phyloP scores from a whole-genome alignment of 306 rosid genomes.

The Cucumis cinereus region DNA sequence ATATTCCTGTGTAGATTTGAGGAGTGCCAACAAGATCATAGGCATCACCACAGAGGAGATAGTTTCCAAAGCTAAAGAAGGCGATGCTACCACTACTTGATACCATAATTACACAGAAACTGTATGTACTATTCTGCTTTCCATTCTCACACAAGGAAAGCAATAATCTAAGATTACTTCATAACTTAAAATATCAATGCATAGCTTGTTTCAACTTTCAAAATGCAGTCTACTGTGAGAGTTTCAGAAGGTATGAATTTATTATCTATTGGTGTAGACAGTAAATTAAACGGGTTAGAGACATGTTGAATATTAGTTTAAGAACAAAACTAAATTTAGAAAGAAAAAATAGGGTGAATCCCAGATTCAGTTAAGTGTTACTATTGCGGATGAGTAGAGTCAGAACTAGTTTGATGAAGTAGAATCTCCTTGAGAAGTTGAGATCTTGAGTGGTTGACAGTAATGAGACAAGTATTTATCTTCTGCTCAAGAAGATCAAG shows the following conservation, averaged over 20 bases:
- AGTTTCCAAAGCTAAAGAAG: constrained; percentile 51
- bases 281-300: background rate
- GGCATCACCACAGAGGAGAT: constrained; percentile 94
- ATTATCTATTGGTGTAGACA: background rate
- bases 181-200: background rate
- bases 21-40: constrained; percentile 63
- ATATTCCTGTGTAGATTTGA: constrained; percentile 61
- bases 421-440: constrained; percentile 31
- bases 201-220: background rate
- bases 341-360: background rate
- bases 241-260: background rate
- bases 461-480: constrained; percentile 30
- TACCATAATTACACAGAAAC: background rate
- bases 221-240: background rate
- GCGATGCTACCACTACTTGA: constrained; percentile 9
- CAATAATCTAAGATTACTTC: background rate
- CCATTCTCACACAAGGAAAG: background rate
- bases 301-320: background rate
- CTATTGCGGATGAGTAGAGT: background rate
- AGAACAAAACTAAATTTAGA: background rate
- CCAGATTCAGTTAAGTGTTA: background rate
- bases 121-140: background rate
- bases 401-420: background rate
- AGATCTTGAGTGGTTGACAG: constrained; percentile 44
- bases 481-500: constrained; percentile 45